Evolutionary conservation across 2,329 filamentous ascomycete species (phyloP), one percentile per base, ranked within the genome.

Genomic region (Neopestalotiopsis sp.): DNA sequence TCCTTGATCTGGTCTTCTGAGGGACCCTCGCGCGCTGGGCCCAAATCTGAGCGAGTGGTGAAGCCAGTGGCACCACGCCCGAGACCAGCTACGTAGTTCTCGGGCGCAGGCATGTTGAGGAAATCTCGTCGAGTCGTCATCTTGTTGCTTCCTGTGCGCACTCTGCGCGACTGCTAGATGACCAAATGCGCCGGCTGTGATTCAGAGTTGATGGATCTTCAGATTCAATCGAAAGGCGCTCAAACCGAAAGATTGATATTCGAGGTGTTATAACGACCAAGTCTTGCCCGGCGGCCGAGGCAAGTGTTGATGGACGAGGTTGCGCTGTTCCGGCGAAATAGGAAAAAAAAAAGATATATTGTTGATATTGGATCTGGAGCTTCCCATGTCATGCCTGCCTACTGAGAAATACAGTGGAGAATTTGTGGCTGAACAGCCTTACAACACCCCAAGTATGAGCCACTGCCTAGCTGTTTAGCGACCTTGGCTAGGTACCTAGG

Each of bases 1-100:
- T 97, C 96, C 81, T 98, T 98, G 83, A 99, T 98, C 83, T 98
- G 95, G 79, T 99, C 96, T 76, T 98, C 95, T 70, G 93, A 97
- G 63, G 96, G 96, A 17, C 96, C 96, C 84, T 98, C 95, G 76
- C 95, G 90, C 69, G 95, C 95, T 65, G 97, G 96, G 69, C 97
- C 96, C 69, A 99, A 87, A 87, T 99, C 96, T 68, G 95, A 98
- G 76, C 97, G 91, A 56, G 96, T 99, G 17, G 96, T 98, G 84
- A 99, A 99, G 70, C 97, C 96, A 7, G 96, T 99, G 28, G 97
- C 97, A 83, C 96, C 96, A 87, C 97, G 93, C 82, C 96, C 96
- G 72, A 99, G 91, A 88, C 96, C 96, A 72, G 96, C 96, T 72
- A 99, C 95, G 78, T 95, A 95, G 81, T 95, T 95, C 76, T 94